Evolutionary conservation across 139 green algal genomes (phyloP).

Genomic region (Auxenochlorella pyrenoidosa): DNA sequence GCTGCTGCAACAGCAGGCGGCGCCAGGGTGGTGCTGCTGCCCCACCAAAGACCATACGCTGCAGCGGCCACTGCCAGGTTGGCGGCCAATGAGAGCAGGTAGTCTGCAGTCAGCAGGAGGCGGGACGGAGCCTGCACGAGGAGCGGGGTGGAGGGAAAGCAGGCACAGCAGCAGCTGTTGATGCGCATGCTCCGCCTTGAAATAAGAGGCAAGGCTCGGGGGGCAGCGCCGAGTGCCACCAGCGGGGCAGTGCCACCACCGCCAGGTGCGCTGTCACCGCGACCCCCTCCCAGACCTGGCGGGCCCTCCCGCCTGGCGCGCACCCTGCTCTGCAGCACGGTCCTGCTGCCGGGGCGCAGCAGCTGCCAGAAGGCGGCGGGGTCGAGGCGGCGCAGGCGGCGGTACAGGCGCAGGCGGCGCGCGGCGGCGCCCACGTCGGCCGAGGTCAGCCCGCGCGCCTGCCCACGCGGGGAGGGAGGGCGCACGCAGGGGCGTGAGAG

Average conservation of each 20-base stretch:
- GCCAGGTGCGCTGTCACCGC: too few relatives aligned
- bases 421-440: conserved; percentile 1
- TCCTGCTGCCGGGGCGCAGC: neutral
- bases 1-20: neutral
- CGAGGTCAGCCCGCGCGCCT: conserved; percentile 7
- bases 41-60: neutral
- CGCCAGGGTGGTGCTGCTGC: neutral
- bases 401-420: conserved; percentile 27
- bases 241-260: too few relatives aligned
- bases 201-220: too few relatives aligned
- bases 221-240: too few relatives aligned
- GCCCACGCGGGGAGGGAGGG: neutral
- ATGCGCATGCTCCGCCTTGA: neutral
- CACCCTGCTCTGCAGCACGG: conserved; percentile 1
- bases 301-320: neutral
- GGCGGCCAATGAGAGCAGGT: neutral
- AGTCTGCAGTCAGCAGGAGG: neutral
- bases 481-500: too few relatives aligned
- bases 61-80: neutral
- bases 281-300: too few relatives aligned
- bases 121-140: neutral
- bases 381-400: conserved; percentile 24
- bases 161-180: neutral
- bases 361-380: conserved; percentile 6
- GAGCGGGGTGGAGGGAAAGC: neutral